Conservation (phyloP, 495 filamentous ascomycete species). For the Xylaria longipes region DNA sequence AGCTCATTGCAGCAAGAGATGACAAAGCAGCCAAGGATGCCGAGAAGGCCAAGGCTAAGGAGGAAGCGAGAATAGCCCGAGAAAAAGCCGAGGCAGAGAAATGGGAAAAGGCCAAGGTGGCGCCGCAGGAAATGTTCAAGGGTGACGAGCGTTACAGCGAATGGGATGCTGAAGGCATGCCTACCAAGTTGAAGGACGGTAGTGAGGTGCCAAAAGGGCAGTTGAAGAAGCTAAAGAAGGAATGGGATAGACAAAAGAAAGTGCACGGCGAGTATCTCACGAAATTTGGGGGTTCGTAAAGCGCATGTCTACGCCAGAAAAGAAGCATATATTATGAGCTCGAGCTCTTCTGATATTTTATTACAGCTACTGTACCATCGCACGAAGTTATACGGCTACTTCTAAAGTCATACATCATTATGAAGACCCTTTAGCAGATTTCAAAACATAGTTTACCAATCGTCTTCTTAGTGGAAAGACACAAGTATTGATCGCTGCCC, state of each 20-base stretch:
- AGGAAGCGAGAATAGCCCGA: conserved; percentile 64
- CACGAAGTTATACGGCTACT: not conserved
- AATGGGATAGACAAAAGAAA: conserved; percentile 93
- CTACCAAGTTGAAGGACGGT: conserved; percentile 75
- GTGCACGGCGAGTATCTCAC: conserved; percentile 67
- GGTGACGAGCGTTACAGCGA: conserved; percentile 72
- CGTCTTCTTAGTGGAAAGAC: not conserved
- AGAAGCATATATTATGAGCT: not conserved
- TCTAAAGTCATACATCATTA: not conserved
- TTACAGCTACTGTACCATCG: no score
- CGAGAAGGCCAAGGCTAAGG: conserved; percentile 64
- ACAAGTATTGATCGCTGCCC: not conserved
- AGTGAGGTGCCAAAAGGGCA: conserved; percentile 82
- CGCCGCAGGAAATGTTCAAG: conserved; percentile 73
- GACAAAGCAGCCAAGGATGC: conserved; percentile 66
- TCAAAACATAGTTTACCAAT: not conserved
- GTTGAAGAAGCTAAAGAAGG: conserved; percentile 86
- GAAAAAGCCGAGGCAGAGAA: conserved; percentile 59
- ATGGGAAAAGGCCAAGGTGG: conserved; percentile 74
- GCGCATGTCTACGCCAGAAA: conserved; percentile 15
- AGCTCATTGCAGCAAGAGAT: conserved; percentile 73
- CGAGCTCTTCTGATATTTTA: not conserved
- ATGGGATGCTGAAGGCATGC: conserved; percentile 89
- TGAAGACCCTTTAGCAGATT: not conserved
- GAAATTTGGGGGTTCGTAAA: conserved; percentile 52